Base-by-base conservation (phyloP, 2,329 filamentous ascomycete genomes). In the Tolypocladium album region DNA sequence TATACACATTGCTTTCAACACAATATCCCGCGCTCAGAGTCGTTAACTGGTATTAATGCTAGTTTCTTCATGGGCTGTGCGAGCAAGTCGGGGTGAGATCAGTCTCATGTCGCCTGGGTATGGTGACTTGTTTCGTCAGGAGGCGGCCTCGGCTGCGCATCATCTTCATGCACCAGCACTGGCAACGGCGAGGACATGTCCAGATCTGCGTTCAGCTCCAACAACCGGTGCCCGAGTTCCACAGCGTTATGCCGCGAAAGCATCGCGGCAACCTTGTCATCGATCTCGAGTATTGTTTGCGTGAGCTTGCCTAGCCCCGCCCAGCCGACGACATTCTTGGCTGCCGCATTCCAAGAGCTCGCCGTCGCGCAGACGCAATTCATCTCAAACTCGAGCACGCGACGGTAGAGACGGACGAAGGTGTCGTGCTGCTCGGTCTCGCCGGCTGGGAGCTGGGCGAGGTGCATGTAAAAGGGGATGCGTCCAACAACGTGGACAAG, bases 351-450 rank as follows among this genome's bases (percentile, higher is more conserved):
- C 71, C 72, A 75, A 13, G 69, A 67, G 60, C 71, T 72, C 3
- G 72, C 73, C 20, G 72, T 66, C 7, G 73, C 73, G 61, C 72
- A 75, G 12, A 75, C 70, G 64, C 70, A 72, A 58, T 74, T 75
- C 73, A 75, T 75, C 64, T 75, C 72, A 58, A 73, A 71, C 60
- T 75, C 73, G 34, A 75, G 67, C 5, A 74, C 66, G 17, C 63
- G 66, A 24, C 70, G 67, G 62, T 71, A 73, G 7, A 74, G 62
- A 5, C 63, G 62, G 1, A 69, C 27, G 12, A 75, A 59, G 36
- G 31, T 47, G 60, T 65, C 68, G 68, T 66, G 20, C 65, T 66
- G 58, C 60, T 59, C 38, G 63, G 56, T 31, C 66, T 52, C 47
- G 47, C 15, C 15, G 15, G 15, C 61, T 1, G 73, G 63, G 7